Evolutionary conservation across 73 alveolate species (phyloP), one percentile per base, ranked within the genome.

Genomic region (Diophrys sp.): DNA sequence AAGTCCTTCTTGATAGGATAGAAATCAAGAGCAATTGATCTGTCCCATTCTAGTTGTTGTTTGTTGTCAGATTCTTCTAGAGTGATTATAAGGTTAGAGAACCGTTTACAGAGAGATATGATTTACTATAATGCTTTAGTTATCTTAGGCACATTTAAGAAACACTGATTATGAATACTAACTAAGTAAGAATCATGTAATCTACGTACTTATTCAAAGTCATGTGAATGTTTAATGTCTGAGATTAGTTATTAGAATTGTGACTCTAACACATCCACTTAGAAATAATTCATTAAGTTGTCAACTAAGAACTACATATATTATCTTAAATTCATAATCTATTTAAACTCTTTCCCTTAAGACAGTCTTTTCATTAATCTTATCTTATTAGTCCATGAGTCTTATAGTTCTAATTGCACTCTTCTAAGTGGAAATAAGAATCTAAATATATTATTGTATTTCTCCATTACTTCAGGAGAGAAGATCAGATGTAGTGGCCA

Each of bases 401-500:
- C 29, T 33, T 79, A 74, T 27, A 90, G 71, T 25, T 77, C 91
- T 1, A 90, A 75, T 70, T 90, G 87, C 54, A 80, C 89, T 67
- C 96, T 80, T 73, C 89, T 85, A 1, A 90, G 29, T 11, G 96
- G 88, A 34, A 90, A 83, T 67, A 90, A 57, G 75, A 90, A 86
- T 54, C 89, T 74, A 70, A 90, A 90, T 11, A 90, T 70, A 27
- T 77, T 70, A 75, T 80, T 86, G 44, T 90, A 90, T 33, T 90
- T 81, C 77, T 90, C 93, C 18, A 87, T 69, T 27, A 76, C 85
- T 26, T 85, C 91, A 44, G 88, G 87, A 33, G 90, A 73, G 33
- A 90, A 62, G 78, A 90, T 80, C 34, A 90, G 70, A 53, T 90
- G 89, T 24, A 90, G 29, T 29, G 96, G 96, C 92, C 91, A 85